Base-by-base conservation (phyloP, 2,329 filamentous ascomycete genomes). In the Septoria petroselini region DNA sequence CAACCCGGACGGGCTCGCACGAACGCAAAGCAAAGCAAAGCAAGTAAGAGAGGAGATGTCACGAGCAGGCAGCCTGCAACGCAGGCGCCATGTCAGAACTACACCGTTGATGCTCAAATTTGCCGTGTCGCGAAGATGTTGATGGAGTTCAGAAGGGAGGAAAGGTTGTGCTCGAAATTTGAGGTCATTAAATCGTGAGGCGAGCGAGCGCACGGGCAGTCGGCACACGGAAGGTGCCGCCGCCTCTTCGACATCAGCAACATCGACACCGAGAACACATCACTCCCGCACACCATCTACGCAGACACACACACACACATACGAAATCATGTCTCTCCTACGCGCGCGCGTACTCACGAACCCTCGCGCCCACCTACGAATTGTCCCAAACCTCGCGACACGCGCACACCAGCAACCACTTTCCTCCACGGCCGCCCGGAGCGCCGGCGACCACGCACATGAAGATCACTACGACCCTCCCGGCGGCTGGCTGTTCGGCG, bases 381-480 rank as follows among this genome's bases (percentile, higher is more conserved):
- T 67, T 35, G 50, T 66, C 49, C 59, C 64, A 39, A 63, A 60
- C 54, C 53, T 62, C 44, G 45, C 55, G 49, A 51, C 58, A 40
- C 60, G 58, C 37, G 52, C 50, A 40, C 60, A 61, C 52, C 56
- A 60, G 50, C 57, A 66, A 54, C 53, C 58, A 25, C 58, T 70
- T 58, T 65, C 66, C 45, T 60, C 60, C 38, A 64, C 66, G 35
- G 42, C 63, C 40, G 58, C 58, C 29, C 59, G 64, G 41, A 61
- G 58, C 54, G 62, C 70, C 52, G 72, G 72, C 58, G 74, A 76
- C 60, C 82, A 86, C 73, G 86, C 82, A 64, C 82, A 86, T 74
- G 86, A 82, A 65, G 79, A 83, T 61, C 86, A 90, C 70, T 98
- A 90, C 73, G 93, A 98, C 62, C 84, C 91, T 40, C 91, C 93